A percentile compares a stretch with the other conserved stretches of the same genome.
Conservation (phyloP, 306 rosid species). For the Pterocarpus macrocarpus region DNA sequence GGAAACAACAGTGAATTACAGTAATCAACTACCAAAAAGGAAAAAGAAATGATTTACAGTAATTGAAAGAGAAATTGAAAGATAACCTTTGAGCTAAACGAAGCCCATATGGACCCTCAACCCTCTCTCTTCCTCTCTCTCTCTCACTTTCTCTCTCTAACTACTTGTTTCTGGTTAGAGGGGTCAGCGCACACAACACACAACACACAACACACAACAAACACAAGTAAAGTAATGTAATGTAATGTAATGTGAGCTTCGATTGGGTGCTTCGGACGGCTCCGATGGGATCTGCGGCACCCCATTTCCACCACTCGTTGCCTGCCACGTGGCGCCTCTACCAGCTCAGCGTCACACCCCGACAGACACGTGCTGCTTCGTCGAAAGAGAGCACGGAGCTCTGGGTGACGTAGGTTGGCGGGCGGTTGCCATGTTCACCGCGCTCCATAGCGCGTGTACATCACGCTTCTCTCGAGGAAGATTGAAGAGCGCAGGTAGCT, state of each 20-base stretch:
- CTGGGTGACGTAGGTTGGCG: neutral
- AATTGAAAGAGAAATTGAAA: conserved; percentile 36
- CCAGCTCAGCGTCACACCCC: conserved; percentile 69
- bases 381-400: conserved; percentile 54
- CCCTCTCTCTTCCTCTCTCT: conserved; percentile 33
- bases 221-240: neutral
- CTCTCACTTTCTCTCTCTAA: conserved; percentile 44
- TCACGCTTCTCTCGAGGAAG: neutral
- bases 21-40: neutral
- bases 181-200: conserved; percentile 49
- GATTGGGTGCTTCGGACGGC: conserved; percentile 73
- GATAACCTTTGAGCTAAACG: conserved; percentile 49
- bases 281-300: conserved; percentile 63
- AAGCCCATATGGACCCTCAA: neutral
- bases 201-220: neutral
- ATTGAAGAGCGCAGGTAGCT: neutral
- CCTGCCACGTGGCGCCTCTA: conserved; percentile 53
- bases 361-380: conserved; percentile 83
- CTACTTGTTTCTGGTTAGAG: neutral
- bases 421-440: neutral
- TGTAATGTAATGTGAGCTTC: conserved; percentile 47
- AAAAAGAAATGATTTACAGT: conserved; percentile 27
- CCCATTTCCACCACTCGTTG: conserved; percentile 28
- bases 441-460: neutral
- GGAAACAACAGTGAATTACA: neutral